These are phyloP conservation scores for Blastocladiella britannica DNA, from an alignment of 192 early-diverging fungal genomes.

Conservation along the genomic window DNA sequence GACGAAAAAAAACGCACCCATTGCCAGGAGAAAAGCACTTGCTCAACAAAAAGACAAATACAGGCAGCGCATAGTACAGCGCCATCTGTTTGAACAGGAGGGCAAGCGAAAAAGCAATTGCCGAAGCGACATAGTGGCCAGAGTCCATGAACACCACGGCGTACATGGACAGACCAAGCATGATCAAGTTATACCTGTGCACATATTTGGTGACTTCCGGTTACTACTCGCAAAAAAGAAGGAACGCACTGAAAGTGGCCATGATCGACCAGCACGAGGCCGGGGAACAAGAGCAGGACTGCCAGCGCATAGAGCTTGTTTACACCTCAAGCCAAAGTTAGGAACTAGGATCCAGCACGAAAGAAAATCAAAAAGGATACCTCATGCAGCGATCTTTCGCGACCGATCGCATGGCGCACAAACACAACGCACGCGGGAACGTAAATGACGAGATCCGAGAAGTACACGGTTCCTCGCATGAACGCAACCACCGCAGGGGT, in stretches of 20 bases:
- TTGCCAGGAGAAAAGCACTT: slow-evolving; percentile 19
- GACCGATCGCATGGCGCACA: too few relatives aligned
- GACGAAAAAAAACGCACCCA: neutral
- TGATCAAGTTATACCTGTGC: slow-evolving; percentile 69
- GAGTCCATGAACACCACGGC: slow-evolving; percentile 41
- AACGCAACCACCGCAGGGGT: slow-evolving; percentile 52
- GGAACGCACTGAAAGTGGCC: slow-evolving; percentile 71
- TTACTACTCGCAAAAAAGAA: too few relatives aligned
- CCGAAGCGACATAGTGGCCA: slow-evolving; percentile 43
- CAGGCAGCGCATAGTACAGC: slow-evolving; percentile 71
- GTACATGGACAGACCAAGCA: slow-evolving; percentile 82
- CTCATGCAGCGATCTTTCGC: too few relatives aligned
- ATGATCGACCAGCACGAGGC: slow-evolving; percentile 80
- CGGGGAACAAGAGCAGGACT: slow-evolving; percentile 59
- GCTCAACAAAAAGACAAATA: slow-evolving; percentile 77
- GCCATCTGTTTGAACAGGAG: slow-evolving; percentile 95
- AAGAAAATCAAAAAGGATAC: too few relatives aligned
- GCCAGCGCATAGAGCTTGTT: too few relatives aligned
- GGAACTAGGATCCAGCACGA: too few relatives aligned
- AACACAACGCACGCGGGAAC: slow-evolving; percentile 55
- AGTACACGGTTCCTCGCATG: slow-evolving; percentile 66
- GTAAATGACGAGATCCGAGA: slow-evolving; percentile 53
- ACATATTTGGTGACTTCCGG: too few relatives aligned
- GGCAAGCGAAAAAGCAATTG: slow-evolving; percentile 59
- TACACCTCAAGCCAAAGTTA: too few relatives aligned